These are phyloP conservation scores for Elasticomyces elasticus DNA, from an alignment of 495 filamentous ascomycete species.

Conservation along the genomic window DNA sequence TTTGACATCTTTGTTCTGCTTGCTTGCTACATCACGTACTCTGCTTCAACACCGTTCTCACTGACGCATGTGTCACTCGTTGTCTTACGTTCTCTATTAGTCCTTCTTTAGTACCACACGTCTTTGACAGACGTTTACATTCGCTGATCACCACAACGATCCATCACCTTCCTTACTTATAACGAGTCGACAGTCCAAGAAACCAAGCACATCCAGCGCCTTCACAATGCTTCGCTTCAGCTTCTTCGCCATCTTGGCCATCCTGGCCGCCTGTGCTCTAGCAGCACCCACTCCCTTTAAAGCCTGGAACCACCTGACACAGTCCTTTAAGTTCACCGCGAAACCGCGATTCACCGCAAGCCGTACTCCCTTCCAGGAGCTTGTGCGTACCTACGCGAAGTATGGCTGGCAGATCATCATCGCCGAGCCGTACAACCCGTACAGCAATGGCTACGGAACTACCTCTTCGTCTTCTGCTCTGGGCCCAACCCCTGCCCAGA, in stretches of 20 bases:
- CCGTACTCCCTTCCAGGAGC: slow-evolving; percentile 3
- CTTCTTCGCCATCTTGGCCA: slow-evolving; percentile 5
- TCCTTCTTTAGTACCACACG: slow-evolving; percentile 5
- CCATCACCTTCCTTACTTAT: neutral
- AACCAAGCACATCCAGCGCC: neutral
- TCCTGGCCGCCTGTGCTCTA: slow-evolving; percentile 8
- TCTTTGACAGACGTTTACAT: slow-evolving; percentile 13
- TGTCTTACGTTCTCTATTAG: neutral
- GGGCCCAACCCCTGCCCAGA: neutral
- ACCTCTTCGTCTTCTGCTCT: neutral
- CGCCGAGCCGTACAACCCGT: neutral
- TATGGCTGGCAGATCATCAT: slow-evolving; percentile 19
- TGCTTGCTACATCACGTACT: neutral
- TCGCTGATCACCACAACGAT: neutral
- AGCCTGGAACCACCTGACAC: neutral
- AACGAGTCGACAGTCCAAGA: neutral
- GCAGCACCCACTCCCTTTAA: slow-evolving; percentile 15
- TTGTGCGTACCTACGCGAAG: slow-evolving; percentile 13
- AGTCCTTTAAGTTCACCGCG: slow-evolving; percentile 2
- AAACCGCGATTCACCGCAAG: neutral
- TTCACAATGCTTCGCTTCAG: slow-evolving; percentile 7
- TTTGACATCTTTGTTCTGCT: neutral
- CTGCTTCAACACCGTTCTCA: neutral
- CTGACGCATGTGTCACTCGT: neutral
- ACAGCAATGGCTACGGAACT: neutral